Evolutionary conservation across 495 filamentous ascomycete species (phyloP).

Genomic region (Neurospora cerealis): DNA sequence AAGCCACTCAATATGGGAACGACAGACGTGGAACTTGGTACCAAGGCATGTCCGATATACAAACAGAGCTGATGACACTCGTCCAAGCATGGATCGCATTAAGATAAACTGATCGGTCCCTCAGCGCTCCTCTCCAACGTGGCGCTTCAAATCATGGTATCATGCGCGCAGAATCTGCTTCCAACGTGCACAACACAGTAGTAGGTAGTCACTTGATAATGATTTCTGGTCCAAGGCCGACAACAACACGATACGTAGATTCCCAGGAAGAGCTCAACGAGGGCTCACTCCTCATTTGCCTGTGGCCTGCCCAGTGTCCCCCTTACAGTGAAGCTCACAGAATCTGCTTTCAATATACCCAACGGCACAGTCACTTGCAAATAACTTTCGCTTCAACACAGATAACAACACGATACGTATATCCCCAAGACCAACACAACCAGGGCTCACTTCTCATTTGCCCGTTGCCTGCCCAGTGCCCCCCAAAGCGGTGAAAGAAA

Average conservation of each 20-base stretch:
- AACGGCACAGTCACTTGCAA: not conserved
- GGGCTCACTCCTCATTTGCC: not conserved
- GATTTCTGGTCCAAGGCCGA: not conserved
- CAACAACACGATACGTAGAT: not conserved
- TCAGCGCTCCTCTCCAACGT: not conserved
- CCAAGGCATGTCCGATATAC: too few species aligned
- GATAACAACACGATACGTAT: not conserved
- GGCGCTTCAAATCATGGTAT: not conserved
- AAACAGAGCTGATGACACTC: not conserved
- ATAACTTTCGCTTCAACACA: not conserved
- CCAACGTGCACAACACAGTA: not conserved
- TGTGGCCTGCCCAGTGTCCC: not conserved
- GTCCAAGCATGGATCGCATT: not conserved
- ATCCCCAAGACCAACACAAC: not conserved
- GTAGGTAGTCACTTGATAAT: not conserved
- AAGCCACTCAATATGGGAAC: too few species aligned
- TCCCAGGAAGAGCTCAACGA: not conserved
- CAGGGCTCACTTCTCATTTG: not conserved
- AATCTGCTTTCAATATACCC: not conserved
- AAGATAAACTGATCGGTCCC: not conserved
- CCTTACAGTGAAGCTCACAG: not conserved
- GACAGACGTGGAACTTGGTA: too few species aligned
- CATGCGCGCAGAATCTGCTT: not conserved
- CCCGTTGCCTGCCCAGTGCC: not conserved
- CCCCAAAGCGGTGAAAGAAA: not conserved